Base-by-base conservation (phyloP, 768 basidiomycete genomes). In the Hericium erinaceus region DNA sequence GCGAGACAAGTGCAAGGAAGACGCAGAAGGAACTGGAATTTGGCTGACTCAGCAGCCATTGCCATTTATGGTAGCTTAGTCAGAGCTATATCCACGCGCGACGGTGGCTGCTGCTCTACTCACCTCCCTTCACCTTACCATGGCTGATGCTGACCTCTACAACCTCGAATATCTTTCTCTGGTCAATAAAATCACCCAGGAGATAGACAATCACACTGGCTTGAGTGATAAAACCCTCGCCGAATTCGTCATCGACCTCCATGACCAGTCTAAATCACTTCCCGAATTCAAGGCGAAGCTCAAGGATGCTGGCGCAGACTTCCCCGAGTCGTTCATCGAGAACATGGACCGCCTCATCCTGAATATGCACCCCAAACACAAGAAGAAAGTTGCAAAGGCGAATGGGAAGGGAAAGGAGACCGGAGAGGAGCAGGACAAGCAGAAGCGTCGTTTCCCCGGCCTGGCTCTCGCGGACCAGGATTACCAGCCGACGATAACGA, bases 321-420 rank as follows among this genome's bases (percentile, higher is more conserved):
- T 98, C 66, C 87, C 93, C 3, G 90, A 91, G 60, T 90, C 90
- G 26, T 90, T 98, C 68, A 73, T 95, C 58, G 89, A 94, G 70
- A 95, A 87, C 66, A 82, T 98, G 38, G 95, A 99, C 74, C 89
- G 97, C 18, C 82, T 98, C 54, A 92, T 99, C 64, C 81, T 97
- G 56, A 90, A 81, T 57, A 83, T 98, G 78, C 95, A 99, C 65
- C 97, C 95, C 1, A 97, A 93, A 66, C 88, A 98, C 76, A 97
- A 90, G 70, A 81, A 80, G 68, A 76, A 73, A 46, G 74, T 76
- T 39, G 64, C 70, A 22, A 75, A 76, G 55, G 75, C 73, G 39
- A 73, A 75, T 50, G 57, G 63, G 9, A 69, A 65, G 15, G 67
- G 65, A 38, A 69, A 72, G 49, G 61, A 57, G 48, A 71, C 68